Percentiles rank a stretch among this genome's conserved stretches.
These are phyloP conservation scores for Erythrophleum fordii DNA, from an alignment of 306 rosid genomes.

Conservation along the genomic window DNA sequence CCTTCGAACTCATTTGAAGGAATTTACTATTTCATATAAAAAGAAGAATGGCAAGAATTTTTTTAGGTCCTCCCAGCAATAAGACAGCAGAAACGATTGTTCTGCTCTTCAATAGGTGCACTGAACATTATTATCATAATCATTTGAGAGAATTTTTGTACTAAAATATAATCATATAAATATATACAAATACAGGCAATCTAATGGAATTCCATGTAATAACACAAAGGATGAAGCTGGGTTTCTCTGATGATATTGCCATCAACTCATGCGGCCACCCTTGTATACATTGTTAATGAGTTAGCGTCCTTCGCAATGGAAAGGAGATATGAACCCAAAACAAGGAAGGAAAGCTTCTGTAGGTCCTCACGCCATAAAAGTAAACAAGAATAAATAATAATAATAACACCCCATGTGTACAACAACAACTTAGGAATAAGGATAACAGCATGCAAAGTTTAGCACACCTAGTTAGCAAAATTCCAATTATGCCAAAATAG, in stretches of 20 bases:
- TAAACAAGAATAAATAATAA: constrained; percentile 26
- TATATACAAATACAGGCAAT: background rate
- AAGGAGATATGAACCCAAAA: constrained; percentile 29
- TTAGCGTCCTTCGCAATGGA: background rate
- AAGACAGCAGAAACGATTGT: background rate
- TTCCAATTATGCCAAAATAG: background rate
- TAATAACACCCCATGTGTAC: background rate
- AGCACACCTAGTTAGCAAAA: background rate
- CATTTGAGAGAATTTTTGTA: background rate
- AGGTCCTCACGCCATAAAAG: constrained; percentile 10
- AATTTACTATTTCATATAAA: background rate
- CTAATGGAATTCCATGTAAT: background rate
- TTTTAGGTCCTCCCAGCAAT: background rate
- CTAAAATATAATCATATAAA: background rate
- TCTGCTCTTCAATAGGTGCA: background rate
- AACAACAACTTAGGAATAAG: background rate
- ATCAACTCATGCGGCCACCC: constrained; percentile 22
- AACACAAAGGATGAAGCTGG: background rate
- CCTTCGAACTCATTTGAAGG: background rate
- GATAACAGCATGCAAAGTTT: background rate
- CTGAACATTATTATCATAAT: background rate
- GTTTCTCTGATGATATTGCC: constrained; percentile 3
- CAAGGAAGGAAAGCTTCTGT: constrained; percentile 10
- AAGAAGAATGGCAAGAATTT: background rate
- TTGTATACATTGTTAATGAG: background rate